phyloP scores from a whole-genome alignment of 371 early-diverging fungal species.

The Amoeboaphelidium protococcarum region DNA sequence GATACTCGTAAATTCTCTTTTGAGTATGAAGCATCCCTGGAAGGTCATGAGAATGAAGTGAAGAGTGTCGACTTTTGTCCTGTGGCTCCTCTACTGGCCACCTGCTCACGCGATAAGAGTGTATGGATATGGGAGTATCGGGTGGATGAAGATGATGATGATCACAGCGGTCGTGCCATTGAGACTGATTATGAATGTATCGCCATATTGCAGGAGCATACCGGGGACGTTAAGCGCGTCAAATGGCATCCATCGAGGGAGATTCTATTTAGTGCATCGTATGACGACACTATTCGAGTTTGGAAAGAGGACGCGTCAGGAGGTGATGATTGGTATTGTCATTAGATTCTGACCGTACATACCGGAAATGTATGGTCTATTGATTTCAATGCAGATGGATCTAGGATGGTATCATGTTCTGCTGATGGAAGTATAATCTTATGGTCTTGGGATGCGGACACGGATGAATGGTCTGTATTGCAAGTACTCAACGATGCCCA shows the following conservation, averaged over 20 bases:
- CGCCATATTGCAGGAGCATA: constrained; percentile 77
- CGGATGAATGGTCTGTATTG: too few relatives aligned
- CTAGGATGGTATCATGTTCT: too few relatives aligned
- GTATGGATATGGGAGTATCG: constrained; percentile 85
- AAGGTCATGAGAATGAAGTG: constrained; percentile 95
- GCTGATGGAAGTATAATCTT: too few relatives aligned
- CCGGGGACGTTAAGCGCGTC: constrained; percentile 85
- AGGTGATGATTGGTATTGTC: constrained; percentile 89
- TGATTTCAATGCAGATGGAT: constrained; percentile 63
- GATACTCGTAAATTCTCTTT: constrained; percentile 30
- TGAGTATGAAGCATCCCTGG: constrained; percentile 76
- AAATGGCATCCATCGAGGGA: constrained; percentile 64
- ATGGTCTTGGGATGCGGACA: too few relatives aligned
- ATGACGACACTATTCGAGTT: constrained; percentile 80
- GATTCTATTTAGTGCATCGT: constrained; percentile 18
- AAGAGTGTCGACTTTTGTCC: constrained; percentile 71
- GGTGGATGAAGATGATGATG: background rate
- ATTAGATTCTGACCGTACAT: constrained; percentile 52
- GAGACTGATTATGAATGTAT: constrained; percentile 24
- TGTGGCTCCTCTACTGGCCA: constrained; percentile 54
- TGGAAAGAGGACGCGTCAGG: constrained; percentile 54
- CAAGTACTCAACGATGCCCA: too few relatives aligned
- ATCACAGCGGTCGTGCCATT: constrained; percentile 12
- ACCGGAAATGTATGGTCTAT: constrained; percentile 75
- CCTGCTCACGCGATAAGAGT: constrained; percentile 77